Evolutionary conservation across 176 grass and related monocot species (phyloP), one percentile per base, ranked within the genome.

Genomic region (Cocos nucifera): DNA sequence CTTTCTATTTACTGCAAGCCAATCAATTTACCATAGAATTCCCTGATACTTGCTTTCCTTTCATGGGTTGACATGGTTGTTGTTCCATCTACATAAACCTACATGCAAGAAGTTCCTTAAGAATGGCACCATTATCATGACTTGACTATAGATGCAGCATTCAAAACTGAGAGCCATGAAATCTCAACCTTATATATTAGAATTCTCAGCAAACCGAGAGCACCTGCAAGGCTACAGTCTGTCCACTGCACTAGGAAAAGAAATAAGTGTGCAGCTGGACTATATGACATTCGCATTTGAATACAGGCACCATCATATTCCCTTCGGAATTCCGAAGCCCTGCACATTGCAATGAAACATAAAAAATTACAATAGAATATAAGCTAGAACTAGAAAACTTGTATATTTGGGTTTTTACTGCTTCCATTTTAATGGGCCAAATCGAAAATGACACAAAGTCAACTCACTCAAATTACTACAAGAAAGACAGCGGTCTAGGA

Each of bases 31-130:
- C 93, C 84, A 49, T 97, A 97, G 48, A 97, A 97, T 59, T 97
- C 93, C 53, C 75, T 92, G 54, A 97, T 77, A 60, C 81, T 88
- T 17, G 87, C 84, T 75, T 88, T 90, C 77, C 87, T 88, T 76
- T 91, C 93, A 61, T 83, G 81, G 3, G 93, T 80, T 0, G 93
- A 88, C 81, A 92, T 88, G 19, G 87, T 83, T 18, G 87, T 85
- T 0, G 81, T 83, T 62, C 93, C 93, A 64, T 97, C 93, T 2
- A 88, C 76, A 85, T 92, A 92, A 71, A 92, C 93, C 93, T 97
- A 79, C 70, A 70, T 1, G 8, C 32, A 35, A 9, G 32, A 35
- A 35, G 6, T 35, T 1, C 6, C 8, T 35, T 35, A 35, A 9
- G 32, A 35, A 35, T 35, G 32, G 32, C 6, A 35, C 7, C 32